Evolutionary conservation across 345 rosid genomes (phyloP).

Genomic region (Populus nigra): DNA sequence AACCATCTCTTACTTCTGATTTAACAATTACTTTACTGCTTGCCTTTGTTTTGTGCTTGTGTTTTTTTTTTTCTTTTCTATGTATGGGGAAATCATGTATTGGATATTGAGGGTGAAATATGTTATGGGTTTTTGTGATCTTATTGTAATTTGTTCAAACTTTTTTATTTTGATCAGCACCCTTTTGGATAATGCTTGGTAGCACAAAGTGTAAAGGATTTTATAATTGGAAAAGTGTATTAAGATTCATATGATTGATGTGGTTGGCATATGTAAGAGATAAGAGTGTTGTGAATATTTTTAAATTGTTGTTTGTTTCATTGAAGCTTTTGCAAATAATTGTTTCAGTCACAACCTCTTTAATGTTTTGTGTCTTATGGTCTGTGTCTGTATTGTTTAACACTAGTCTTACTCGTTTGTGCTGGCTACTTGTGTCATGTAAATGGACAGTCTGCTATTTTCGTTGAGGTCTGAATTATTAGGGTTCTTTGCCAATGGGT

Average conservation of each 20-base stretch:
- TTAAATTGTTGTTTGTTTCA: neutral
- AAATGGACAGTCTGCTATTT: neutral
- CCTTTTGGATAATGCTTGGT: neutral
- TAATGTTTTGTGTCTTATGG: neutral
- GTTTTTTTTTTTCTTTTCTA: neutral
- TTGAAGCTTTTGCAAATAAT: neutral
- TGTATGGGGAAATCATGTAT: too few species aligned
- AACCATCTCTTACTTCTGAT: neutral
- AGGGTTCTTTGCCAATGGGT: neutral
- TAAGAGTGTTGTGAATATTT: neutral
- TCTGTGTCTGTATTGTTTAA: neutral
- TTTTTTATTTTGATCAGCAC: neutral
- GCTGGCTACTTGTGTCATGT: neutral
- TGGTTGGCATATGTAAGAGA: neutral
- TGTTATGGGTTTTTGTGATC: slow-evolving; percentile 7
- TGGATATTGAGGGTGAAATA: neutral
- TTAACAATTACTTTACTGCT: neutral
- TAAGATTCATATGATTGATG: neutral
- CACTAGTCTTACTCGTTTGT: neutral
- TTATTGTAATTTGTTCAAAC: neutral
- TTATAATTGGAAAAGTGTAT: too few species aligned
- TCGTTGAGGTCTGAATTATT: neutral
- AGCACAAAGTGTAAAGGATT: neutral
- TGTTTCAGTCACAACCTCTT: neutral
- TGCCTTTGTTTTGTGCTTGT: too few species aligned